Base-by-base conservation (phyloP, 228 moss, liverwort and hornwort species). In the Sphagnum magellanicum region DNA sequence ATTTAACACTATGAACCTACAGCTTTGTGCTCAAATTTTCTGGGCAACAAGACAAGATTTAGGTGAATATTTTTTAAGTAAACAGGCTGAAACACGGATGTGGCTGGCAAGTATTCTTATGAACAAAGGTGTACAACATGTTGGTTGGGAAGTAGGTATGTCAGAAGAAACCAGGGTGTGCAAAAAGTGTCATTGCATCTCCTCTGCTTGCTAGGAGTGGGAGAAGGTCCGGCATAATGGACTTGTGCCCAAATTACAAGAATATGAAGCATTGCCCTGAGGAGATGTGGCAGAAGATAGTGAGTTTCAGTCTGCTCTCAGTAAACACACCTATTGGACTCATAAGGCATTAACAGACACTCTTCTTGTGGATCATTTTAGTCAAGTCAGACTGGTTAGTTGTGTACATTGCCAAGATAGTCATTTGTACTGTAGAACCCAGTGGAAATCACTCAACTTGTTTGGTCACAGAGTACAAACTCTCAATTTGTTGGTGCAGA, bases 221-320 rank as follows among this genome's bases (percentile, higher is more conserved):
- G 6, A 64, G 81, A 69, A 72, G 69, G 60, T 53, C 53, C 71
- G 48, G 14, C 53, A 11, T 58, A 74, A 61, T 71, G 50, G 5
- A 68, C 63, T 63, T 51, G 0, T 59, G 14, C 48, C 53, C 69
- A 60, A 64, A 70, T 6, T 64, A 67, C 13, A 7, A 46, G 47
- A 49, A 52, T 5, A 16, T 71, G 53, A 76, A 78, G 53, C 73
- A 76, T 71, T 82, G 82, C 58, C 87, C 91, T 69, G 87, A 78
- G 70, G 86, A 86, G 53, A 71, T 90, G 77, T 91, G 89, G 82
- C 84, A 86, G 70, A 91, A 86, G 68, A 91, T 94, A 70, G 94
- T 94, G 64, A 88, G 89, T 83, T 55, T 12, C 55, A 55, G 55
- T 55, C 55, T 55, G 55, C 55, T 55, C 55, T 12, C 1, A 8